Conservation (phyloP, 257 asterid genomes). For the Coffea eugenioides region DNA sequence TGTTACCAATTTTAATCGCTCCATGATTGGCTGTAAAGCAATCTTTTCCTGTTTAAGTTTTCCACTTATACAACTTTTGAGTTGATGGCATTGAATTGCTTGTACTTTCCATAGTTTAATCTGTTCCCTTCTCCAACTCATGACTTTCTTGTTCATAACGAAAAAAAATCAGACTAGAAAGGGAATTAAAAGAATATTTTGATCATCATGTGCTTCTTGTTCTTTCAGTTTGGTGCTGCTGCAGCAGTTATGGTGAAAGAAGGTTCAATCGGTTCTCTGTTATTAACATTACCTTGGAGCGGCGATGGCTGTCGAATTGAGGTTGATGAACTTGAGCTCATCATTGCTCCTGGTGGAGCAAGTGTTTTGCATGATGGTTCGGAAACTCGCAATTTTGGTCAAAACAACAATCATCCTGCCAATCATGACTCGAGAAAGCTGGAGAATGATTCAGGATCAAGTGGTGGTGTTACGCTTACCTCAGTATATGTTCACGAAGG, state of each 20-base stretch:
- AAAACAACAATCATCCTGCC: slow-evolving; percentile 22
- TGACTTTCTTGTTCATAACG: neutral
- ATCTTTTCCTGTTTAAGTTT: neutral
- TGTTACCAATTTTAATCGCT: neutral
- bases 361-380: slow-evolving; percentile 36
- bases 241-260: slow-evolving; percentile 67
- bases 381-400: slow-evolving; percentile 36
- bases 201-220: slow-evolving; percentile 6
- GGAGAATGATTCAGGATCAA: slow-evolving; percentile 37
- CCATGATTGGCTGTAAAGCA: neutral
- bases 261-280: slow-evolving; percentile 87
- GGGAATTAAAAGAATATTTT: neutral
- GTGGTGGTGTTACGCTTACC: slow-evolving; percentile 35
- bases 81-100: neutral
- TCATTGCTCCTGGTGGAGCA: slow-evolving; percentile 60
- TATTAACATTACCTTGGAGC: slow-evolving; percentile 88
- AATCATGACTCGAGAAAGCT: slow-evolving; percentile 38
- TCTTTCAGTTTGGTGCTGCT: slow-evolving; percentile 63
- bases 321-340: slow-evolving; percentile 86
- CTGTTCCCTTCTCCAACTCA: neutral
- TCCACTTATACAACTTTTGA: neutral
- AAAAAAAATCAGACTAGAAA: neutral
- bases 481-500: slow-evolving; percentile 95
- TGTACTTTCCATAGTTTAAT: neutral
- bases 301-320: slow-evolving; percentile 83